Base-by-base conservation (phyloP, 2,329 filamentous ascomycete species). In the Phyllosticta citriasiana region DNA sequence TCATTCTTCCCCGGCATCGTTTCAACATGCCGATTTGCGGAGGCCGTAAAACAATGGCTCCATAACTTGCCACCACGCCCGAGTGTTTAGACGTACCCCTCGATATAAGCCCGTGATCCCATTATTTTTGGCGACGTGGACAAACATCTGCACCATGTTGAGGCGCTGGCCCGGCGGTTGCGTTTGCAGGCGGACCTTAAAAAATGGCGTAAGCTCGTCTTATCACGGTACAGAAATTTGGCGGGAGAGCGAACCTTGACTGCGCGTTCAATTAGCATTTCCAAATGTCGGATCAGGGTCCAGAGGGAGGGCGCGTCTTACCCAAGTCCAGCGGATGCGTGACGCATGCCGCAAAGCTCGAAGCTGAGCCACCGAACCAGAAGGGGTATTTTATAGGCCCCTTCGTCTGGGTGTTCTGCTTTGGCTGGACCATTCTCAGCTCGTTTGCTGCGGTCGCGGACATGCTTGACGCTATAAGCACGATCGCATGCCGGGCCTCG, bases 281-380 rank as follows among this genome's bases (percentile, higher is more conserved):
- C 27, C 9, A 9, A 19, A 8, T 6, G 6, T 30, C 27, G 27
- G 22, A 33, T 35, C 12, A n/a, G 24, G 27, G 52, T 27, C 9
- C 8, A 22, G 56, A 47, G 30, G 5, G 62, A 72, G 68, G 24
- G 51, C 50, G 27, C 57, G 54, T 79, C 87, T 74, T 82, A 95
- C 91, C 84, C 65, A 97, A 81, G 82, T 97, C 92, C 71, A 97
- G 80, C 57, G 93, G 93, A 80, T 97, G 93, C 30, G 93, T 97
- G 56, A 96, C 89, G 67, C 86, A 87, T 53, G 93, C 92, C 47
- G 93, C 93, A 80, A 94, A 87, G 72, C 90, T 95, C 71, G 89
- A 94, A 57, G 93, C 91, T 72, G 90, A 96, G 61, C 94, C 94
- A 65, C 94, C 94, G 74, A 99, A 97, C 94, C 93, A 97, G 66